These are phyloP conservation scores for Penicillium sp. DNA, from an alignment of 2,329 filamentous ascomycete genomes.

Conservation along the genomic window DNA sequence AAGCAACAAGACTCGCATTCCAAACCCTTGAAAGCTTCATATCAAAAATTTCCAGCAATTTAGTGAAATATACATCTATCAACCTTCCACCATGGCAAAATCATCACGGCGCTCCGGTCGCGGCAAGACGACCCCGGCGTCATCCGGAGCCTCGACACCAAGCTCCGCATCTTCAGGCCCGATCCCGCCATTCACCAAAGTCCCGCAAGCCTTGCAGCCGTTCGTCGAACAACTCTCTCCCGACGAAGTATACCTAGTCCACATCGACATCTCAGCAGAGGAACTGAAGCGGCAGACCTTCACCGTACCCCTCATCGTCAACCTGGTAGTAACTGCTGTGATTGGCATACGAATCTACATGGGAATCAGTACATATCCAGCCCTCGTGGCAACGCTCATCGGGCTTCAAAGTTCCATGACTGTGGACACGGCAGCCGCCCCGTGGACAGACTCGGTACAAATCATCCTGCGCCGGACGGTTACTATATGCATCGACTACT, in stretches of 20 bases:
- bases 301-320: constrained; percentile 73
- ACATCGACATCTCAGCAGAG: constrained; percentile 70
- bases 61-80: neutral
- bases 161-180: constrained; percentile 33
- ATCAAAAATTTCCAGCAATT: neutral
- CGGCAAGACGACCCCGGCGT: constrained; percentile 26
- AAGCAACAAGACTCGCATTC: neutral
- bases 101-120: constrained; percentile 34
- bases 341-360: constrained; percentile 68
- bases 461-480: constrained; percentile 61
- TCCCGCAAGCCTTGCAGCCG: constrained; percentile 61
- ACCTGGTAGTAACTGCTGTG: constrained; percentile 63
- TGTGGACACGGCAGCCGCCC: constrained; percentile 58
- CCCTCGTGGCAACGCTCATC: constrained; percentile 63
- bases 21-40: neutral
- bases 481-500: constrained; percentile 72
- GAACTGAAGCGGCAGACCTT: constrained; percentile 82
- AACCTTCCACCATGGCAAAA: constrained; percentile 35
- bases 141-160: constrained; percentile 36
- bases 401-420: constrained; percentile 67
- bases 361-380: constrained; percentile 71
- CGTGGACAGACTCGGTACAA: constrained; percentile 57
- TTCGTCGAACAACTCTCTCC: constrained; percentile 67
- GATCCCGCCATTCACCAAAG: constrained; percentile 68
- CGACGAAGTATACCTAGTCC: constrained; percentile 76